Percentiles rank a stretch among this genome's conserved stretches.
These are phyloP conservation scores for Penicillium sp. DNA, from an alignment of 2,329 filamentous ascomycete species.

Conservation along the genomic window DNA sequence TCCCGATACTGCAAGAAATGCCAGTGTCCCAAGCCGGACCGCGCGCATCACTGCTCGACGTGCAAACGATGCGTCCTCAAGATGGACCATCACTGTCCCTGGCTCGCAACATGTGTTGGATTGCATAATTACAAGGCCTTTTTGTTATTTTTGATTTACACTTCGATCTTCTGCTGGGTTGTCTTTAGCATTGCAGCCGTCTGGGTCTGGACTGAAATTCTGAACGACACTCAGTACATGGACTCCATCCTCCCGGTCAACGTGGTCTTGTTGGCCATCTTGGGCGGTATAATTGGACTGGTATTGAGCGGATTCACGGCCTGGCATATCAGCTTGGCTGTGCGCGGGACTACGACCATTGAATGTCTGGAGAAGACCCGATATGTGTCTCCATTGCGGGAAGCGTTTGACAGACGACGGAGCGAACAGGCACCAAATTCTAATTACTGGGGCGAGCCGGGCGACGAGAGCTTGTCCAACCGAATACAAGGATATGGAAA, in stretches of 20 bases:
- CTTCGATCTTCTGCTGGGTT: constrained; percentile 77
- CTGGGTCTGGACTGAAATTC: constrained; percentile 83
- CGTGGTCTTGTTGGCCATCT: constrained; percentile 79
- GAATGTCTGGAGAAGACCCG: constrained; percentile 94
- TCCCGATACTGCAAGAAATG: constrained; percentile 96
- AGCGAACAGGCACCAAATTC: constrained; percentile 48
- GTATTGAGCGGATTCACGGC: constrained; percentile 83
- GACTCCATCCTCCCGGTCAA: constrained; percentile 83
- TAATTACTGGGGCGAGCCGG: constrained; percentile 13
- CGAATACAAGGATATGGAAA: constrained; percentile 62
- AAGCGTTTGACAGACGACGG: constrained; percentile 63
- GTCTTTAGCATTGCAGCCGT: constrained; percentile 70
- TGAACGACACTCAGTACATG: constrained; percentile 64
- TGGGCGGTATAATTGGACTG: constrained; percentile 85
- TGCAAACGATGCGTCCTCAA: constrained; percentile 93
- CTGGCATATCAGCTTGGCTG: constrained; percentile 84
- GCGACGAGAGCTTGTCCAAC: constrained; percentile 33
- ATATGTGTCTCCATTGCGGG: constrained; percentile 77
- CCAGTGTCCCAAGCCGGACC: constrained; percentile 88
- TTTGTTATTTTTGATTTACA: constrained; percentile 85
- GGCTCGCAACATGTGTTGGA: constrained; percentile 93
- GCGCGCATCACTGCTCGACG: constrained; percentile 93
- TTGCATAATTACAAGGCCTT: constrained; percentile 95
- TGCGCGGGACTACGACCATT: constrained; percentile 83
- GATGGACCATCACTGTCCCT: constrained; percentile 99